phyloP scores from a whole-genome alignment of 306 rosid species.

The Castanopsis chinensis region DNA sequence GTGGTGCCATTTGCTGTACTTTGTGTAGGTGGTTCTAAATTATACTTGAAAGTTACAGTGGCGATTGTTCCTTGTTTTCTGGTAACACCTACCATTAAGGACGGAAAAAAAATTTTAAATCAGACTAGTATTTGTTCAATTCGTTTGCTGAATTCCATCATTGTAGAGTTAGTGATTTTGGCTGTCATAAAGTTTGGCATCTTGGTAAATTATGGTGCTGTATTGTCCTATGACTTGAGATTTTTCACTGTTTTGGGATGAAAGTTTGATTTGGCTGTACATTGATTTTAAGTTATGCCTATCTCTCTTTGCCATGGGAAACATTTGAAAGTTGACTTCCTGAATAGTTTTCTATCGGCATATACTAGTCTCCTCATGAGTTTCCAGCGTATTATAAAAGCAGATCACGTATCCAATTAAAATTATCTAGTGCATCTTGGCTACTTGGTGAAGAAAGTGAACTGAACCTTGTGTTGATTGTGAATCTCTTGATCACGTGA shows the following conservation, averaged over 20 bases:
- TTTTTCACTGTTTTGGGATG: neutral
- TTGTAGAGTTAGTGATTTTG: neutral
- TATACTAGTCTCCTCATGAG: neutral
- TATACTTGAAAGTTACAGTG: neutral
- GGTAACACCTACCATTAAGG: neutral
- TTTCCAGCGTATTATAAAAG: neutral
- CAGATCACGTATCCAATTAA: neutral
- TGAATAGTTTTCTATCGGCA: no score
- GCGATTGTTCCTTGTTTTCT: neutral
- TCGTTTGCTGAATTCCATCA: neutral
- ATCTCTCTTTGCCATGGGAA: neutral
- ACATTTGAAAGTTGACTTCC: neutral
- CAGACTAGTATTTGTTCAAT: neutral
- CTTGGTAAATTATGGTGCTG: constrained; percentile 6
- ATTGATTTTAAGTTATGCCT: neutral
- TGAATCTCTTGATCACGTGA: no score
- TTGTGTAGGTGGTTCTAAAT: neutral
- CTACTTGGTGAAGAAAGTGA: neutral
- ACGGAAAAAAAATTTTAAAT: neutral
- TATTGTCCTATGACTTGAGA: neutral
- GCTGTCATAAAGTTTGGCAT: neutral
- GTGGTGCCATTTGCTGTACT: neutral
- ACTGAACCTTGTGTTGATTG: neutral
- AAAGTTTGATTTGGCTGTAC: neutral
- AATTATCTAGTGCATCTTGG: neutral